These are phyloP conservation scores for Didymosphaeria variabile DNA, from an alignment of 2,329 filamentous ascomycete genomes.

Conservation along the genomic window DNA sequence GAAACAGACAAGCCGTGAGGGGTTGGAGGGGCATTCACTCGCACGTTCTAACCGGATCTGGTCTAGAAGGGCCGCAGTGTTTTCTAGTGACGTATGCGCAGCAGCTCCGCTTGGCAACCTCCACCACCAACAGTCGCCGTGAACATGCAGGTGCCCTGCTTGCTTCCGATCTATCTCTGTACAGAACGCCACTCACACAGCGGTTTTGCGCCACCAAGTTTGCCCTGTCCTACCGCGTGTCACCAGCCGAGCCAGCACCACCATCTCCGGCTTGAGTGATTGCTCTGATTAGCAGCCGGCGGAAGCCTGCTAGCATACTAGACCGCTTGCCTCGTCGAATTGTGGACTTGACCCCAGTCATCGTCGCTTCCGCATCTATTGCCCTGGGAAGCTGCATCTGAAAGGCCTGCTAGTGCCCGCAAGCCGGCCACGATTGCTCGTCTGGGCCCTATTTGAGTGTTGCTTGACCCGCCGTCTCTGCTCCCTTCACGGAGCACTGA, in stretches of 20 bases:
- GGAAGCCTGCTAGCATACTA: constrained; percentile 17
- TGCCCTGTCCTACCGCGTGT: background rate
- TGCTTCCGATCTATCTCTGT: background rate
- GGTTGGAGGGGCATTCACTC: background rate
- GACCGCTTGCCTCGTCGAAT: constrained; percentile 22
- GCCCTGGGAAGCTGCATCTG: constrained; percentile 14
- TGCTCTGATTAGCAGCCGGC: constrained; percentile 18
- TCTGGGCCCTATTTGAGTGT: constrained; percentile 41
- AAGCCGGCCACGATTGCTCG: constrained; percentile 30
- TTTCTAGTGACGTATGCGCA: constrained; percentile 11
- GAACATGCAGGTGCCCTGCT: background rate
- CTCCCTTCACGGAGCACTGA: constrained; percentile 29
- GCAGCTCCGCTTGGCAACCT: background rate
- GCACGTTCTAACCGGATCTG: background rate
- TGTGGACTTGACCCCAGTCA: constrained; percentile 37
- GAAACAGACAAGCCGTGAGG: background rate
- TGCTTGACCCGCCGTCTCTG: constrained; percentile 16
- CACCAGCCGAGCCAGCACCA: background rate
- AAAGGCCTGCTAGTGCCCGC: constrained; percentile 38
- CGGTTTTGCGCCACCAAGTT: background rate
- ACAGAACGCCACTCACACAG: constrained; percentile 4
- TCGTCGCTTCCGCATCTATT: constrained; percentile 17
- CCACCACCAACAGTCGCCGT: constrained; percentile 3
- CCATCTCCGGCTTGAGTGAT: constrained; percentile 16
- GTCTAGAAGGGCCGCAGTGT: background rate